phyloP scores from a whole-genome alignment of 2,329 filamentous ascomycete genomes.

The Xylariales sp. region DNA sequence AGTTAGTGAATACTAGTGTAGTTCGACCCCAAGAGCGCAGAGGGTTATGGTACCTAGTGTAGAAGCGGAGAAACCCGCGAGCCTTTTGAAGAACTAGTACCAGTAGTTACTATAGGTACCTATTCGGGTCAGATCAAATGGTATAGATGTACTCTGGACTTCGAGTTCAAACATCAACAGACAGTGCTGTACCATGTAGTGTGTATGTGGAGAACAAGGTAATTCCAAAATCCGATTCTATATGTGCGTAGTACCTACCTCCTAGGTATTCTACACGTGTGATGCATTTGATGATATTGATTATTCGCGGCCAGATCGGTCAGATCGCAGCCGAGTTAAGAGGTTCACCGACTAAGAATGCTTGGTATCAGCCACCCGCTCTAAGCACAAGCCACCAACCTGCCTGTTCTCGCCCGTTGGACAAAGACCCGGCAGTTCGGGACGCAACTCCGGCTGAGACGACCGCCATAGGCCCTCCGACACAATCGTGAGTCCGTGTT shows the following conservation, averaged over 20 bases:
- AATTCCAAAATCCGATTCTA: not conserved
- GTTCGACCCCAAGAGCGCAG: not conserved
- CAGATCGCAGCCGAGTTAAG: not conserved
- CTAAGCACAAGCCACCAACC: conserved; percentile 11
- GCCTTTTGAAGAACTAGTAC: not conserved
- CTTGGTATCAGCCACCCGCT: conserved; percentile 20
- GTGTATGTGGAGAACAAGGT: conserved; percentile 17
- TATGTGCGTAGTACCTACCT: not conserved
- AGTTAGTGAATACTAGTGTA: conserved; percentile 4
- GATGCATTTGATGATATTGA: not conserved
- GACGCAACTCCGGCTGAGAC: conserved; percentile 31
- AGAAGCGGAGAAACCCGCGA: conserved; percentile 20
- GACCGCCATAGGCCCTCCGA: conserved; percentile 10
- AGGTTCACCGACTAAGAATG: not conserved
- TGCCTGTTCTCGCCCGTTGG: not conserved
- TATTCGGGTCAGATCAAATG: not conserved
- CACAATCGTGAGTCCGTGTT: not conserved
- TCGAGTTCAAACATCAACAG: conserved; percentile 6
- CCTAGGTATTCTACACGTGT: not conserved
- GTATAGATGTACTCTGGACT: conserved; percentile 7
- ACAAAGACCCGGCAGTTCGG: conserved; percentile 34
- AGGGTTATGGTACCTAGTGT: not conserved
- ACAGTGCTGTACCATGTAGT: not conserved
- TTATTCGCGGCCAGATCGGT: too few relatives aligned
- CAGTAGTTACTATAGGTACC: not conserved